These are phyloP conservation scores for Trichoderma semiorbis DNA, from an alignment of 2,329 filamentous ascomycete genomes.

Conservation along the genomic window DNA sequence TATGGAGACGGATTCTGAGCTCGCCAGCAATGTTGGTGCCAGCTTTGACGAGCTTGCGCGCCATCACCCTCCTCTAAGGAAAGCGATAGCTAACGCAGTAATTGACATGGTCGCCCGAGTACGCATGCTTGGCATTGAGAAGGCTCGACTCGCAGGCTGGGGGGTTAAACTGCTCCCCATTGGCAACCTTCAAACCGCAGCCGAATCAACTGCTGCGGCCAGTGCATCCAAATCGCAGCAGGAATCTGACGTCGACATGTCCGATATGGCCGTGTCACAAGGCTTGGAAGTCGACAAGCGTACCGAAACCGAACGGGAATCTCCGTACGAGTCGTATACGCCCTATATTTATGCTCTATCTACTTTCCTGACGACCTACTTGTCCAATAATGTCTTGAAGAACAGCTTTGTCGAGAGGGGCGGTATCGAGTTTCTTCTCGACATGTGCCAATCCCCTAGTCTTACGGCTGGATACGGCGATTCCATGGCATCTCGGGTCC, in stretches of 20 bases:
- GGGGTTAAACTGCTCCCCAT: conserved; percentile 74
- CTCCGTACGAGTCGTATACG: conserved; percentile 43
- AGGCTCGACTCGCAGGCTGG: conserved; percentile 65
- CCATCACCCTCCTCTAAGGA: conserved; percentile 82
- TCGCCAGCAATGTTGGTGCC: conserved; percentile 71
- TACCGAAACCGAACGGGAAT: conserved; percentile 23
- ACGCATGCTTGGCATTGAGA: conserved; percentile 66
- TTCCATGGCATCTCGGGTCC: conserved; percentile 62
- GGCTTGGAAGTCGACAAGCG: conserved; percentile 20
- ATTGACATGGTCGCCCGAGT: conserved; percentile 86
- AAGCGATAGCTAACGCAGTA: conserved; percentile 77
- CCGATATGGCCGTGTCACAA: conserved; percentile 42
- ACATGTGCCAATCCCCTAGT: conserved; percentile 78
- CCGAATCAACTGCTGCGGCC: conserved; percentile 31
- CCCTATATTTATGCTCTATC: conserved; percentile 73
- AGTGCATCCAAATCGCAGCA: conserved; percentile 37
- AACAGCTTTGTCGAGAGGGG: conserved; percentile 71
- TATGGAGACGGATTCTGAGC: conserved; percentile 67
- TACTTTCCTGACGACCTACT: conserved; percentile 72
- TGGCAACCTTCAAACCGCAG: conserved; percentile 54
- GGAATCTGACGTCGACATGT: conserved; percentile 63
- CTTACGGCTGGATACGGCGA: conserved; percentile 62
- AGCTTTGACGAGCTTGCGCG: conserved; percentile 92
- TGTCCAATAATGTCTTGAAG: conserved; percentile 71
- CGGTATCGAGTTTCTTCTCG: conserved; percentile 78